Evolutionary conservation across 331 rosid genomes (phyloP).

Genomic region (Arachis monticola): DNA sequence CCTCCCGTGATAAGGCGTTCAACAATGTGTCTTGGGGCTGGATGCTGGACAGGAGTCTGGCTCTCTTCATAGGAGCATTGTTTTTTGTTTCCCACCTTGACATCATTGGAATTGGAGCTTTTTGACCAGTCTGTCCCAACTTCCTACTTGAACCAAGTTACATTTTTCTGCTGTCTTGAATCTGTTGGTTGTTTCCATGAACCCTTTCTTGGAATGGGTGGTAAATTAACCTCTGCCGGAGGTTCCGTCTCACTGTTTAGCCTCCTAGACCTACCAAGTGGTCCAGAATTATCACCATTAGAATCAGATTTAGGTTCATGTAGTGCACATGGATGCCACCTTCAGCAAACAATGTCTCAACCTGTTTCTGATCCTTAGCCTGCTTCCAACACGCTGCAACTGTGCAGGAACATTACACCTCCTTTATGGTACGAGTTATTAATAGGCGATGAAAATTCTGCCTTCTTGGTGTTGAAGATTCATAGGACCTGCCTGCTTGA

Average conservation of each 20-base stretch:
- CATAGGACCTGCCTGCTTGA: conserved; percentile 89
- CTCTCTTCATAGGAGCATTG: too few species aligned
- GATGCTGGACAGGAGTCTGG: too few species aligned
- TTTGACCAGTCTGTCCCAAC: too few species aligned
- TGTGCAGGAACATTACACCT: conserved; percentile 58
- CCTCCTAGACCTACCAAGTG: conserved; percentile 65
- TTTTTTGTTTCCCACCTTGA: too few species aligned
- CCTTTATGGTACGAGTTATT: conserved; percentile 76
- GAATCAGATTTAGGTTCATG: conserved; percentile 68
- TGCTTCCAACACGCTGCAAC: conserved; percentile 64
- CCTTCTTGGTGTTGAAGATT: conserved; percentile 93
- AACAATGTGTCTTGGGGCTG: too few species aligned
- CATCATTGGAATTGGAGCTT: too few species aligned
- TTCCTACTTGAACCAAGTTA: too few species aligned
- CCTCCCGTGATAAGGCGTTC: too few species aligned
- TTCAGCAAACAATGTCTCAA: conserved; percentile 59
- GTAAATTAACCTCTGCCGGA: conserved; percentile 65
- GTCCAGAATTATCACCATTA: conserved; percentile 71
- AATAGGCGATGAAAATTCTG: conserved; percentile 67
- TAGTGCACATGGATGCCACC: conserved; percentile 60
- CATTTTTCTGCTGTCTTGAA: conserved; percentile 49
- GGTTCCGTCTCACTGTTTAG: conserved; percentile 64
- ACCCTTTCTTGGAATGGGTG: conserved; percentile 83
- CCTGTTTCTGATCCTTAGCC: conserved; percentile 71
- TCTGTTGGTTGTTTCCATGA: conserved; percentile 88